Evolutionary conservation across 495 filamentous ascomycete species (phyloP).

Genomic region (Daldinia caldariorum): DNA sequence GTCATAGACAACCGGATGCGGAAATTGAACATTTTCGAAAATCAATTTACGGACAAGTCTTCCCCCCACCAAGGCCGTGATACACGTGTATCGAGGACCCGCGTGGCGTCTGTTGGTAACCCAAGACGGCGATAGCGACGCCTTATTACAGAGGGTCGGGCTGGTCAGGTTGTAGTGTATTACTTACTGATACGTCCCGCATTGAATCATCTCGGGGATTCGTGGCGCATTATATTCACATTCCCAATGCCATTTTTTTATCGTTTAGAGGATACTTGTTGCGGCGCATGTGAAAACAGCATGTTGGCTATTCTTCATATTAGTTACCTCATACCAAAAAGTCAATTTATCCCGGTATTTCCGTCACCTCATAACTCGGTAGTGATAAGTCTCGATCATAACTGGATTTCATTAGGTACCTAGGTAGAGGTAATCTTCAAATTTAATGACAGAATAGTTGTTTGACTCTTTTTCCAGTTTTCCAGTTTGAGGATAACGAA

Average conservation of each 20-base stretch:
- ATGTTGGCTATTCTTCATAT: background rate
- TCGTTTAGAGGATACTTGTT: background rate
- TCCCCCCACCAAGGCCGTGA: conserved; percentile 10
- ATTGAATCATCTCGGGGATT: background rate
- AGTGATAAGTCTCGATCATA: conserved; percentile 19
- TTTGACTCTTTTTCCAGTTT: conserved; percentile 24
- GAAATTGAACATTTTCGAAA: conserved; percentile 25
- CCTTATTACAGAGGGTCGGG: conserved; percentile 6
- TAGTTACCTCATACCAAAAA: background rate
- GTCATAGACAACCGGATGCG: conserved; percentile 41
- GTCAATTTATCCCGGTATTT: conserved; percentile 11
- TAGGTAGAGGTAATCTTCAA: too few species aligned
- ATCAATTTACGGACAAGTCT: conserved; percentile 5
- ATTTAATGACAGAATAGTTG: conserved; percentile 9
- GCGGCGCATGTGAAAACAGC: conserved; percentile 6
- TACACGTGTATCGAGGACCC: conserved; percentile 23
- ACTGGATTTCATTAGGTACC: conserved; percentile 11
- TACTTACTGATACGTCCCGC: background rate
- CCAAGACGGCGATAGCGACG: conserved; percentile 9
- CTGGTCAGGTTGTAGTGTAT: conserved; percentile 1
- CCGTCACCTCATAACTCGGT: conserved; percentile 8
- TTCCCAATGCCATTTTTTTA: conserved; percentile 3
- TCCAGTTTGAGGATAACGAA: conserved; percentile 8
- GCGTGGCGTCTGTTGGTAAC: conserved; percentile 8
- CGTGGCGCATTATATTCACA: conserved; percentile 6